These are phyloP conservation scores for Penicillium longicatenatum DNA, from an alignment of 495 filamentous ascomycete genomes.

Conservation along the genomic window DNA sequence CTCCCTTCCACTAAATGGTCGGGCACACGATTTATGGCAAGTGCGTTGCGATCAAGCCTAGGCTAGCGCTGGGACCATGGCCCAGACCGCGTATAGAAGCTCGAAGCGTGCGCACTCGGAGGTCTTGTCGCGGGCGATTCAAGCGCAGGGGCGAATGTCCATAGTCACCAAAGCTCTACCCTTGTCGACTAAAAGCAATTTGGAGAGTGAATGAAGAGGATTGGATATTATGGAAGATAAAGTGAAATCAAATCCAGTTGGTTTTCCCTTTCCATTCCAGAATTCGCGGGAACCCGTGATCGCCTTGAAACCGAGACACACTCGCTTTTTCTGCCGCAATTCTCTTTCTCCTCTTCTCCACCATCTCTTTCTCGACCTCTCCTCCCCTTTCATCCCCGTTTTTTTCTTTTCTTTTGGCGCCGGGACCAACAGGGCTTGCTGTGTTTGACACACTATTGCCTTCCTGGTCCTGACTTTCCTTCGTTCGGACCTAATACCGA, in stretches of 20 bases:
- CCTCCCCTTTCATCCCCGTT: slow-evolving; percentile 14
- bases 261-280: slow-evolving; percentile 8
- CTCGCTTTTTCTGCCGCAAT: slow-evolving; percentile 16
- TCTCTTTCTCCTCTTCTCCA: slow-evolving; percentile 14
- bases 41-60: slow-evolving; percentile 7
- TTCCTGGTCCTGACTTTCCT: slow-evolving; percentile 41
- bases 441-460: slow-evolving; percentile 56
- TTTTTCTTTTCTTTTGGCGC: slow-evolving; percentile 33
- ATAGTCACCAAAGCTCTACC: slow-evolving; percentile 17
- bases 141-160: slow-evolving; percentile 25
- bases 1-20: no score
- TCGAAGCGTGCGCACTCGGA: slow-evolving; percentile 13
- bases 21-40: neutral
- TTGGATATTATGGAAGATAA: neutral
- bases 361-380: slow-evolving; percentile 19
- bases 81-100: slow-evolving; percentile 22
- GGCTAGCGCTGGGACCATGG: slow-evolving; percentile 19
- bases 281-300: slow-evolving; percentile 22
- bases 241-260: slow-evolving; percentile 3
- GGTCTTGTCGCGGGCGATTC: slow-evolving; percentile 15
- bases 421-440: slow-evolving; percentile 34
- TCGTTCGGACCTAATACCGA: slow-evolving; percentile 31
- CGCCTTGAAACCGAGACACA: slow-evolving; percentile 24
- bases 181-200: neutral
- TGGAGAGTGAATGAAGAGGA: neutral